These are phyloP conservation scores for Colletotrichum siamense DNA, from an alignment of 2,329 filamentous ascomycete species.

Conservation along the genomic window DNA sequence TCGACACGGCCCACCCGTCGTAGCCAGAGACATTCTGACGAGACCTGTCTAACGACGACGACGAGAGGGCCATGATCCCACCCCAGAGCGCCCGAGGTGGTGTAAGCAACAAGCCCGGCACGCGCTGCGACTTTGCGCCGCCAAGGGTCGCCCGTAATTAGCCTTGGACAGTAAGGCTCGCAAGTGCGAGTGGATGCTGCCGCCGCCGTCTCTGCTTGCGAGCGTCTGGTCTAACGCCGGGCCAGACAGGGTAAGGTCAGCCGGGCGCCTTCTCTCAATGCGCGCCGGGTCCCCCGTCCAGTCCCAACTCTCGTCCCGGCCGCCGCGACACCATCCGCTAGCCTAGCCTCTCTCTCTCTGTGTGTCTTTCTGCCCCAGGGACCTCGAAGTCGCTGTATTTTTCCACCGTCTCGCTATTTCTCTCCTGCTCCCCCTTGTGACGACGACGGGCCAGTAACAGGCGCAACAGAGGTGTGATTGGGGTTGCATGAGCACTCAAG, in stretches of 20 bases:
- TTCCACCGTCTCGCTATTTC: background rate
- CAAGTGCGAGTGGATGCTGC: conserved; percentile 15
- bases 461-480: background rate
- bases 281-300: background rate
- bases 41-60: background rate
- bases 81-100: background rate
- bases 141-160: background rate
- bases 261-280: conserved; percentile 8
- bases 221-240: conserved; percentile 1
- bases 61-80: background rate
- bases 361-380: background rate
- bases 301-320: background rate
- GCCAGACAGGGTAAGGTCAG: conserved; percentile 11
- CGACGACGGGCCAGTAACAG: background rate
- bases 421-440: background rate
- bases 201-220: background rate
- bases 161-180: background rate
- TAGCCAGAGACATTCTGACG: conserved; percentile 20
- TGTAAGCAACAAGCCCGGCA: background rate
- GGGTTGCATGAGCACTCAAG: background rate
- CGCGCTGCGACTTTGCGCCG: background rate
- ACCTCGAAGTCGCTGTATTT: background rate
- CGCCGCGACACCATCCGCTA: conserved; percentile 1
- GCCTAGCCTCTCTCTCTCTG: background rate
- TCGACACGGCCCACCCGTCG: background rate